Percentiles rank a stretch among this genome's conserved stretches.
phyloP scores from a whole-genome alignment of 2,329 filamentous ascomycete species.

The Curvularia sp. region DNA sequence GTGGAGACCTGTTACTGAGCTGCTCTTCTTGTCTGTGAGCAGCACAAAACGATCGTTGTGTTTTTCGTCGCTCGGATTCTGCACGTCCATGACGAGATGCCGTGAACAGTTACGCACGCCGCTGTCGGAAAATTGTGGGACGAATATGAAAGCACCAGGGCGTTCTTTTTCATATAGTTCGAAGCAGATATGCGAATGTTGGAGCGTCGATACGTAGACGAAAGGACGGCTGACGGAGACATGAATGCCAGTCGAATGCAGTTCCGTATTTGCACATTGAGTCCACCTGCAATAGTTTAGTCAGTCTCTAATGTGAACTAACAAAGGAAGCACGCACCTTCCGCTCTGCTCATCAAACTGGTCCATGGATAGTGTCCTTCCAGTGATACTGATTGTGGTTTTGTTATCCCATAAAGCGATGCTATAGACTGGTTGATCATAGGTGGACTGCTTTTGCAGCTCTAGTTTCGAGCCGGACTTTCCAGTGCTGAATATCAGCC shows the following conservation, averaged over 20 bases:
- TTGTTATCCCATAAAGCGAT: constrained; percentile 38
- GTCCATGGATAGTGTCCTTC: constrained; percentile 39
- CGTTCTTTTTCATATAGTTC: constrained; percentile 50
- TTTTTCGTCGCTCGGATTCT: neutral
- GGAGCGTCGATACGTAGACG: constrained; percentile 63
- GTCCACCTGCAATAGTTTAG: constrained; percentile 48
- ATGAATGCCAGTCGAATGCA: constrained; percentile 60
- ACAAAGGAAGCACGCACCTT: constrained; percentile 21
- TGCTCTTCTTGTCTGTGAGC: constrained; percentile 44
- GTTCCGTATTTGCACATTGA: constrained; percentile 47
- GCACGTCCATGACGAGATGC: constrained; percentile 34
- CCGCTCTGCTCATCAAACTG: constrained; percentile 35
- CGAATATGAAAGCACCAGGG: constrained; percentile 28
- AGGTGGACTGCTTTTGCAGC: constrained; percentile 51
- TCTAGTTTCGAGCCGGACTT: constrained; percentile 59
- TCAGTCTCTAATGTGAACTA: neutral
- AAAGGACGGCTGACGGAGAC: constrained; percentile 57
- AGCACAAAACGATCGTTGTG: constrained; percentile 35
- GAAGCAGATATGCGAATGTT: constrained; percentile 62
- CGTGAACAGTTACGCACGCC: constrained; percentile 38
- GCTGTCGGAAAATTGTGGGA: constrained; percentile 41
- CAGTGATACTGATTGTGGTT: constrained; percentile 37
- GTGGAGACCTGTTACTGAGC: constrained; percentile 41
- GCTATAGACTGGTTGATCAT: constrained; percentile 43
- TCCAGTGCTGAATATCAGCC: constrained; percentile 40